Evolutionary conservation across 805 yeast species (phyloP).

Genomic region (Priceomyces medius): DNA sequence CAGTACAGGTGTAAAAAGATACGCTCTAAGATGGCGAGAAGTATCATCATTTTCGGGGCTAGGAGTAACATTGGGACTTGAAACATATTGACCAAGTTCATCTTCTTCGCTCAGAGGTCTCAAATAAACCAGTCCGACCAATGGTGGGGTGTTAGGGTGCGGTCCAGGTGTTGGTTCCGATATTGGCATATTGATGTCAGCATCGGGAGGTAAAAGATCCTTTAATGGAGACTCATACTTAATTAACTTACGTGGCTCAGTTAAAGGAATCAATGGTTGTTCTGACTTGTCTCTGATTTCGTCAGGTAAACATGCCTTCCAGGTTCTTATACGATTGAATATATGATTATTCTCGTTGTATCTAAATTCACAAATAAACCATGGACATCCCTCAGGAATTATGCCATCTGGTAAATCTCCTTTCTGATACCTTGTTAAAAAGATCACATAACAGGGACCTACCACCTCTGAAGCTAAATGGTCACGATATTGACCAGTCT

Average conservation of each 20-base stretch:
- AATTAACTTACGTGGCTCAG: slow-evolving; percentile 63
- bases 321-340: slow-evolving; percentile 92
- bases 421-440: slow-evolving; percentile 89
- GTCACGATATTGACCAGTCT: slow-evolving; percentile 95
- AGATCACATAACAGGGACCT: slow-evolving; percentile 93
- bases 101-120: slow-evolving; percentile 75
- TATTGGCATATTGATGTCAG: slow-evolving; percentile 67
- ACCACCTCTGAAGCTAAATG: slow-evolving; percentile 85
- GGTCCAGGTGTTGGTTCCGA: slow-evolving; percentile 84
- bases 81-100: slow-evolving; percentile 71
- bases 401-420: slow-evolving; percentile 76
- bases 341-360: slow-evolving; percentile 88
- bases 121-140: slow-evolving; percentile 85
- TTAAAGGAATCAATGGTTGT: slow-evolving; percentile 66
- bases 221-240: slow-evolving; percentile 84
- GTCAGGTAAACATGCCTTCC: slow-evolving; percentile 98
- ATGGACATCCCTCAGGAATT: slow-evolving; percentile 72
- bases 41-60: slow-evolving; percentile 40
- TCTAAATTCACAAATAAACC: slow-evolving; percentile 92
- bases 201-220: slow-evolving; percentile 71
- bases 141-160: slow-evolving; percentile 83
- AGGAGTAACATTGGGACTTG: slow-evolving; percentile 40
- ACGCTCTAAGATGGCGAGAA: slow-evolving; percentile 36
- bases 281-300: slow-evolving; percentile 88
- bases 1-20: slow-evolving; percentile 44